phyloP scores from a whole-genome alignment of 176 grass and related monocot genomes.

The Areca catechu region DNA sequence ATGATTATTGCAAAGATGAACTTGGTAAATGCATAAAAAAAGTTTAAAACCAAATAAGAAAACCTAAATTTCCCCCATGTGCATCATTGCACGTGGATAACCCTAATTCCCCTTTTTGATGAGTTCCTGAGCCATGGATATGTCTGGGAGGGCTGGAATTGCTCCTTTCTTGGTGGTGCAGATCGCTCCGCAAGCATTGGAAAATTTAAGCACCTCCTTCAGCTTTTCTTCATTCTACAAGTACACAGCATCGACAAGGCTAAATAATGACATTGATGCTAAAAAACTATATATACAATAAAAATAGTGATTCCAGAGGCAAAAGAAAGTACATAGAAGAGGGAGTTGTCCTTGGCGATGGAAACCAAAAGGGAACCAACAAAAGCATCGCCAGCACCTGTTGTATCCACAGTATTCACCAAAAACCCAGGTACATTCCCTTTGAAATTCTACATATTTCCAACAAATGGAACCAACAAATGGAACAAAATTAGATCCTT shows the following conservation, averaged over 20 bases:
- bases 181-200: slow-evolving; percentile 77
- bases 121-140: slow-evolving; percentile 30
- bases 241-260: neutral
- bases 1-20: too few species aligned
- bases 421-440: slow-evolving; percentile 48
- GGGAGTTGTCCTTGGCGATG: slow-evolving; percentile 54
- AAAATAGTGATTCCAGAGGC: neutral
- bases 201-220: slow-evolving; percentile 56
- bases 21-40: too few species aligned
- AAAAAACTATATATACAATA: neutral
- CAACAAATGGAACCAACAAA: neutral
- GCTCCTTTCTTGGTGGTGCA: slow-evolving; percentile 87
- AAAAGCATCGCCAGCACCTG: slow-evolving; percentile 82
- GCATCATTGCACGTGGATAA: neutral
- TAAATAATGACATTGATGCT: too few species aligned
- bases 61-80: too few species aligned
- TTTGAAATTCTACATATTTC: slow-evolving; percentile 50
- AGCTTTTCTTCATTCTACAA: slow-evolving; percentile 78
- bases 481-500: neutral
- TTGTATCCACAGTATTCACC: slow-evolving; percentile 73
- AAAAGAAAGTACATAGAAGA: slow-evolving; percentile 42
- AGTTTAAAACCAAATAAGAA: too few species aligned
- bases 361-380: slow-evolving; percentile 68
- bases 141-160: slow-evolving; percentile 73
- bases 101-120: slow-evolving; percentile 36